phyloP scores from a whole-genome alignment of 2,329 filamentous ascomycete species.

The Alternaria sp. region DNA sequence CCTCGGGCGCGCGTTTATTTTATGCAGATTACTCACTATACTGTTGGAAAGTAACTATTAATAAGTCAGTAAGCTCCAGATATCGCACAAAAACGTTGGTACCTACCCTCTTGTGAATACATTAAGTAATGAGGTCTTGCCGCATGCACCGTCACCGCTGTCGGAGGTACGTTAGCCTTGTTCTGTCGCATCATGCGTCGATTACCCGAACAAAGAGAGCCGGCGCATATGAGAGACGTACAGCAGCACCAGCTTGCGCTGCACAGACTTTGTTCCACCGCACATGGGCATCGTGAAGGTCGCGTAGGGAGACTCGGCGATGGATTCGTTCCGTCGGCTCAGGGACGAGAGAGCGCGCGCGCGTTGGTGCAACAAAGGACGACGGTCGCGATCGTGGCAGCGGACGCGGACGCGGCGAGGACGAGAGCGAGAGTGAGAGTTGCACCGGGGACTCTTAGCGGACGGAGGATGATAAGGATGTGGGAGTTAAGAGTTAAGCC shows the following conservation, averaged over 20 bases:
- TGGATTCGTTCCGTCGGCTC: conserved; percentile 33
- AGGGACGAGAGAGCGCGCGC: conserved; percentile 32
- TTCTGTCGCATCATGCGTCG: conserved; percentile 27
- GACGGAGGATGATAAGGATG: conserved; percentile 25
- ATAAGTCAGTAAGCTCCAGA: conserved; percentile 23
- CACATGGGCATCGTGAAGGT: conserved; percentile 56
- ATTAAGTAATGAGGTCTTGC: conserved; percentile 96
- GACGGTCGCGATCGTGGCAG: conserved; percentile 17
- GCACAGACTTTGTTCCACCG: conserved; percentile 73
- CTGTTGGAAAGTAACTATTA: conserved; percentile 89
- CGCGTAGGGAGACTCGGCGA: conserved; percentile 24
- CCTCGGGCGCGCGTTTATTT: conserved; percentile 15
- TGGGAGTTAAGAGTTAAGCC: conserved; percentile 11
- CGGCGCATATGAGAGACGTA: conserved; percentile 58
- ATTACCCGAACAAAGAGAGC: conserved; percentile 16
- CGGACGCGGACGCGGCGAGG: conserved; percentile 9
- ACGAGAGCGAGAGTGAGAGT: conserved; percentile 12
- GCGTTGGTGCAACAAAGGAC: conserved; percentile 33
- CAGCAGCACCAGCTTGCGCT: conserved; percentile 96
- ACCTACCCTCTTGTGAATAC: conserved; percentile 96
- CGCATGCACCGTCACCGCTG: conserved; percentile 94
- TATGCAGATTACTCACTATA: conserved; percentile 70
- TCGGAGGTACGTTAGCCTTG: conserved; percentile 31
- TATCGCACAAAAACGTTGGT: conserved; percentile 38
- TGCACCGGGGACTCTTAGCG: conserved; percentile 18